A percentile compares a stretch with the other conserved stretches of the same genome.
phyloP scores from a whole-genome alignment of 2,329 filamentous ascomycete species.

The Aspergillus uvarum region DNA sequence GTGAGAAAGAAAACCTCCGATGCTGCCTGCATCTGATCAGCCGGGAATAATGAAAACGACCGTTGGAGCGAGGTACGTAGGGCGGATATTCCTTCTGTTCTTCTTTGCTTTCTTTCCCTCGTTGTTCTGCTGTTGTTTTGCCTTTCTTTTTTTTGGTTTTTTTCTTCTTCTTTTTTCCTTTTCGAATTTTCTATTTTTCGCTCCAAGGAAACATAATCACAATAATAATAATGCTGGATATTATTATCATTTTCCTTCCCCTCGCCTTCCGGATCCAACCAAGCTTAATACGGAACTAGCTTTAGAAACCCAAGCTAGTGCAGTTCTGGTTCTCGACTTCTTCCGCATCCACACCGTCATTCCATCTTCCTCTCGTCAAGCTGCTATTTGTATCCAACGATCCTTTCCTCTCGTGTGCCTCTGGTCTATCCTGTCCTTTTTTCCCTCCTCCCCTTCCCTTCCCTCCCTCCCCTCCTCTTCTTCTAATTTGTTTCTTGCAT shows the following conservation, averaged over 20 bases:
- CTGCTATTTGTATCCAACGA: conserved; percentile 23
- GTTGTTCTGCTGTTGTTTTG: background rate
- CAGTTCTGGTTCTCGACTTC: conserved; percentile 18
- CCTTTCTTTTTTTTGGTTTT: background rate
- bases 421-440: background rate
- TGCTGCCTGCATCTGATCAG: conserved; percentile 10
- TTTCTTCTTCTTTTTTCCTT: conserved; percentile 8
- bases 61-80: conserved; percentile 3
- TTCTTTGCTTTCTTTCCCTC: background rate
- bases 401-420: conserved; percentile 21
- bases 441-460: conserved; percentile 1
- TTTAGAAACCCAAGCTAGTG: conserved; percentile 9
- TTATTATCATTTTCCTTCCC: background rate
- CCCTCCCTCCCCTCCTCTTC: conserved; percentile 3
- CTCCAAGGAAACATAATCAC: background rate
- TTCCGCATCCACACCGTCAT: conserved; percentile 30
- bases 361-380: conserved; percentile 14
- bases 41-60: conserved; percentile 5
- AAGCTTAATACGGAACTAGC: conserved; percentile 15
- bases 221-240: background rate
- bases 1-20: conserved; percentile 8
- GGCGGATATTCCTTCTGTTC: background rate
- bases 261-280: conserved; percentile 11
- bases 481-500: conserved; percentile 13
- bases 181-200: background rate